Conservation (phyloP, 768 basidiomycete genomes). For the Favolaschia claudopus region DNA sequence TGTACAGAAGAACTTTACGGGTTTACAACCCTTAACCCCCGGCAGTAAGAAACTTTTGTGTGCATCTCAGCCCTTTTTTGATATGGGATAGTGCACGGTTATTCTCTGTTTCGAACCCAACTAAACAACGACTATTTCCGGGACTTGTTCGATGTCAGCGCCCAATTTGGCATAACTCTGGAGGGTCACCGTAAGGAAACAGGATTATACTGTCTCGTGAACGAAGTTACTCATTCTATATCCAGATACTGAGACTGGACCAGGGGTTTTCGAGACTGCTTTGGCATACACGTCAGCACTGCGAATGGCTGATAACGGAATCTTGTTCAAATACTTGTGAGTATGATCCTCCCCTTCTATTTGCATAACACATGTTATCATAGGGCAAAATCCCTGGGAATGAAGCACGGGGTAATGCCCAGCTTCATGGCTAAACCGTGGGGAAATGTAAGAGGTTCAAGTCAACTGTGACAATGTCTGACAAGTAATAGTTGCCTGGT, state of each 20-base stretch:
- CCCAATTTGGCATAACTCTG: slow-evolving; percentile 77
- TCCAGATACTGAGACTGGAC: slow-evolving; percentile 91
- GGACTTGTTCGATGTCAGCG: slow-evolving; percentile 81
- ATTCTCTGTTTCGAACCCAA: slow-evolving; percentile 90
- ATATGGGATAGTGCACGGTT: slow-evolving; percentile 84
- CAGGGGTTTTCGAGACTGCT: slow-evolving; percentile 88
- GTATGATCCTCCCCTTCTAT: no score
- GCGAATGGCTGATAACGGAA: slow-evolving; percentile 90
- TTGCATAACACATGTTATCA: no score
- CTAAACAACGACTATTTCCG: slow-evolving; percentile 90
- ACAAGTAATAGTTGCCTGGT: slow-evolving; percentile 77
- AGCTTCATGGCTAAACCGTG: slow-evolving; percentile 99
- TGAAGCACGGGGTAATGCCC: slow-evolving; percentile 87
- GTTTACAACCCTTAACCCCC: slow-evolving; percentile 83
- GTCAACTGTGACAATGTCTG: background rate
- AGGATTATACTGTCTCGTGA: background rate
- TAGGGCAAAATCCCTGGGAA: slow-evolving; percentile 91
- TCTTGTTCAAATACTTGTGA: slow-evolving; percentile 92
- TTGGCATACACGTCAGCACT: slow-evolving; percentile 82
- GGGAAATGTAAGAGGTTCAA: slow-evolving; percentile 71
- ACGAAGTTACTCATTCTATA: slow-evolving; percentile 1
- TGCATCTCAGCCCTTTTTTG: background rate
- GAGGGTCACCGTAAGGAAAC: slow-evolving; percentile 82
- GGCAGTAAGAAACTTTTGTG: slow-evolving; percentile 66
- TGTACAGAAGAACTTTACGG: slow-evolving; percentile 78